Base-by-base conservation (phyloP, 306 rosid species). In the Canavalia ensiformis region DNA sequence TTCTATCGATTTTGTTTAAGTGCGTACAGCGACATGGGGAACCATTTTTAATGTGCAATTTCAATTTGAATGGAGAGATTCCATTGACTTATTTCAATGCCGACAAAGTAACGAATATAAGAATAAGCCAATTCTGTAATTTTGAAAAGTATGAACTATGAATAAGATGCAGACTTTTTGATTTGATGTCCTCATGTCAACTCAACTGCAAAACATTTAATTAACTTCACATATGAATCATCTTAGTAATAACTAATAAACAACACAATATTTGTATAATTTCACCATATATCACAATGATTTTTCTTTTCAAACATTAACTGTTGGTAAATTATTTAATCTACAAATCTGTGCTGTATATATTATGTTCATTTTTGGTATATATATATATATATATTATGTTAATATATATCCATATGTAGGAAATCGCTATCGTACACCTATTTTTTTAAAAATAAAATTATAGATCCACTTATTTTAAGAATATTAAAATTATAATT, bases 141-240 rank as follows among this genome's bases (percentile, higher is more conserved):
- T 75, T 75, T 13, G 7, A 60, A 5, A 10, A 72, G 6, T 41
- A 64, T 64, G 58, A 18, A 18, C 25, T 18, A 18, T 18, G 25
- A 74, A 71, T 47, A 60, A 12, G 45, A 81, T 42, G 42, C 33
- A 51, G 18, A 63, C 57, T 63, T 62, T 6, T 29, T 64, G 80
- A 81, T 73, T 37, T 51, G 66, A 72, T 51, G 84, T 54, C 12
- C 30, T 49, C 60, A 79, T 66, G 46, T 68, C 68, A 56, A 12
- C 37, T 62, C 13, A 47, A 60, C 44, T 2, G 11, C 30, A 39
- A 10, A 41, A 41, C 12, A 57, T 7, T 6, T 28, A 18, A 46
- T 18, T 37, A 37, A 37, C 18, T 54, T 54, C 8, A 51, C 13
- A 54, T n/a, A 11, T 51, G 25, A 0, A 51, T 51, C 25, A 1